A percentile compares a stretch with the other conserved stretches of the same genome.
Conservation (phyloP, 306 rosid genomes). For the Sesbania bispinosa region DNA sequence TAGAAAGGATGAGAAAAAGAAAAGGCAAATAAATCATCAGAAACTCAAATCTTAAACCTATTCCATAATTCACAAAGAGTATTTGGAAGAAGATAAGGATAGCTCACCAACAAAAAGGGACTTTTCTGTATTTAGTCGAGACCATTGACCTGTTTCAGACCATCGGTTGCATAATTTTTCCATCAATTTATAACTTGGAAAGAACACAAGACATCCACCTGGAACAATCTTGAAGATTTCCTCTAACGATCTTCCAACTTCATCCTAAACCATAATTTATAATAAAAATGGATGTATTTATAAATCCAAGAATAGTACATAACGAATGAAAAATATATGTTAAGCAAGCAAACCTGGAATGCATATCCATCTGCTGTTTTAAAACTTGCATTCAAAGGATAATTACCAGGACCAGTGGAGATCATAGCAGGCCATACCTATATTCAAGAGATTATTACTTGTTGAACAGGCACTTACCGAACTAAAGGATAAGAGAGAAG, state of each 20-base stretch:
- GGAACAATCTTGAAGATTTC: constrained; percentile 79
- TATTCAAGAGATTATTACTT: constrained; percentile 30
- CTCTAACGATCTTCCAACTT: constrained; percentile 84
- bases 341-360: constrained; percentile 60
- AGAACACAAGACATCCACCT: constrained; percentile 93
- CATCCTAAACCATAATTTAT: constrained; percentile 57
- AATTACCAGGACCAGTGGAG: constrained; percentile 75
- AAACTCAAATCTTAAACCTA: constrained; percentile 8
- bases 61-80: background rate
- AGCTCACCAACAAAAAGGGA: constrained; percentile 75
- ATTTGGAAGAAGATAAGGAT: constrained; percentile 21
- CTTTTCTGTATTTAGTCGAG: constrained; percentile 58
- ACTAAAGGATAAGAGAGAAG: constrained; percentile 24
- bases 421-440: constrained; percentile 94
- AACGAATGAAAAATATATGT: background rate
- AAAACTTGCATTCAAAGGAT: constrained; percentile 86
- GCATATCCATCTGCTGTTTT: constrained; percentile 84
- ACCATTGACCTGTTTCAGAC: constrained; percentile 97
- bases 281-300: constrained; percentile 24
- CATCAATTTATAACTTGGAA: constrained; percentile 94
- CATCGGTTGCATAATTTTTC: constrained; percentile 81
- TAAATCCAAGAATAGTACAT: background rate
- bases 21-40: background rate
- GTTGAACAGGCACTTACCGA: constrained; percentile 25
- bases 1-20: background rate